Conservation (phyloP, 495 filamentous ascomycete genomes). For the Daldinia childiae region DNA sequence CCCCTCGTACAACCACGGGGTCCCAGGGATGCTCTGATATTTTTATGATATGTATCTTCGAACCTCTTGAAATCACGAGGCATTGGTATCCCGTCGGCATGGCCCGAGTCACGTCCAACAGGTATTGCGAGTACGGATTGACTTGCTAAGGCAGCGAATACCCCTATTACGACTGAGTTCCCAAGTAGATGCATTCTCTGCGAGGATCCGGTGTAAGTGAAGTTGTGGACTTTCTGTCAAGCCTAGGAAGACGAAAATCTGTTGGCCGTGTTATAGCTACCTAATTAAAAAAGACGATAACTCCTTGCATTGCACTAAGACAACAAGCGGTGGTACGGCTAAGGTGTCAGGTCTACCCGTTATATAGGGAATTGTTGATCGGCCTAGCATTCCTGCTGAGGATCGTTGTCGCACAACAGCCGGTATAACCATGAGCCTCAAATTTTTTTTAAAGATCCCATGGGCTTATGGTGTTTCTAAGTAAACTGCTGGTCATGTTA, state of each 20-base stretch:
- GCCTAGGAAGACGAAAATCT: background rate
- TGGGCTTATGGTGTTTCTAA: background rate
- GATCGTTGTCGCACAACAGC: constrained; percentile 9
- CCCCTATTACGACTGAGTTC: constrained; percentile 5
- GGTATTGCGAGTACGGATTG: constrained; percentile 23
- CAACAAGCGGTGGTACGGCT: background rate
- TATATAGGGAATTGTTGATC: constrained; percentile 29
- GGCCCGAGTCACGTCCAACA: background rate
- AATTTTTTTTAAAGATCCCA: constrained; percentile 3
- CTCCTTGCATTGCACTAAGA: constrained; percentile 6
- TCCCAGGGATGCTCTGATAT: constrained; percentile 24
- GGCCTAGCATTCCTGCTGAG: constrained; percentile 3
- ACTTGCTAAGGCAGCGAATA: constrained; percentile 10
- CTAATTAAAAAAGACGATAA: constrained; percentile 1
- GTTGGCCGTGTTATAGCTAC: background rate
- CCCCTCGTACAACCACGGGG: constrained; percentile 51
- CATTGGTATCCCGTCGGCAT: constrained; percentile 28
- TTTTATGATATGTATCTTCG: constrained; percentile 32
- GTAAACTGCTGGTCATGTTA: background rate
- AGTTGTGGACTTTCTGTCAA: background rate
- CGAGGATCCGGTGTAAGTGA: background rate
- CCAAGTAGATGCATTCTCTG: constrained; percentile 21
- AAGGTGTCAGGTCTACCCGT: constrained; percentile 15
- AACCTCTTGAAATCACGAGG: constrained; percentile 23
- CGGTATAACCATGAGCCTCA: constrained; percentile 12